These are phyloP conservation scores for Bryopsis sp. DNA, from an alignment of 139 green algal species.

Conservation along the genomic window DNA sequence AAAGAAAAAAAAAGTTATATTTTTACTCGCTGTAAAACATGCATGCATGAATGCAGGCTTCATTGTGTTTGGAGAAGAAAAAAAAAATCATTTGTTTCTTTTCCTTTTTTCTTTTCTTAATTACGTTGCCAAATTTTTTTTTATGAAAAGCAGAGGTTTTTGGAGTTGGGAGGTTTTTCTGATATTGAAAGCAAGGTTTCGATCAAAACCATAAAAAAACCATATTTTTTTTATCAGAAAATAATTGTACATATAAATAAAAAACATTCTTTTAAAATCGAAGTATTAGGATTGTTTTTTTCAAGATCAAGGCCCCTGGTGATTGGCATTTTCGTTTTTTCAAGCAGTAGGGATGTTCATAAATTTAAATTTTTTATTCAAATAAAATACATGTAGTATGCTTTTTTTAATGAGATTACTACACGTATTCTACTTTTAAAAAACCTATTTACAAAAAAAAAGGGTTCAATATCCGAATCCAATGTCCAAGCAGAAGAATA, in stretches of 20 bases:
- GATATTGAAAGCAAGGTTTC: neutral
- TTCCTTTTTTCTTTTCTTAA: too few relatives aligned
- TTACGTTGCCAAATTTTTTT: slow-evolving; percentile 17
- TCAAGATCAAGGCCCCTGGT: too few relatives aligned
- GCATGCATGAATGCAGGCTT: too few relatives aligned
- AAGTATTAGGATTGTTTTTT: too few relatives aligned
- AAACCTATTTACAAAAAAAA: neutral
- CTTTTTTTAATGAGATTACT: neutral
- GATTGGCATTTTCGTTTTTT: too few relatives aligned
- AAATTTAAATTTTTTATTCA: too few relatives aligned
- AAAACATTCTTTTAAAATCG: neutral
- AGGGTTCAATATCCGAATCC: neutral
- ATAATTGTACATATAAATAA: neutral
- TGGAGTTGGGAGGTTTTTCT: neutral
- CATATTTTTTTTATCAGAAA: neutral
- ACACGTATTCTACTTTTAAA: neutral
- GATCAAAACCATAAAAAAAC: neutral
- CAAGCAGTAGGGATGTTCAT: too few relatives aligned
- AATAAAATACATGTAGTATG: too few relatives aligned
- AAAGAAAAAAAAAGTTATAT: too few relatives aligned
- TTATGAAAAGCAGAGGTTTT: neutral
- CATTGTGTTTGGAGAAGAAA: too few relatives aligned
- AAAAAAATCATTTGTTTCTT: too few relatives aligned
- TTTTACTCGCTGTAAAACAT: too few relatives aligned
- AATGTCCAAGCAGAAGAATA: neutral